Evolutionary conservation across 2,329 filamentous ascomycete species (phyloP), one percentile per base, ranked within the genome.

Genomic region (Gremmenia infestans): DNA sequence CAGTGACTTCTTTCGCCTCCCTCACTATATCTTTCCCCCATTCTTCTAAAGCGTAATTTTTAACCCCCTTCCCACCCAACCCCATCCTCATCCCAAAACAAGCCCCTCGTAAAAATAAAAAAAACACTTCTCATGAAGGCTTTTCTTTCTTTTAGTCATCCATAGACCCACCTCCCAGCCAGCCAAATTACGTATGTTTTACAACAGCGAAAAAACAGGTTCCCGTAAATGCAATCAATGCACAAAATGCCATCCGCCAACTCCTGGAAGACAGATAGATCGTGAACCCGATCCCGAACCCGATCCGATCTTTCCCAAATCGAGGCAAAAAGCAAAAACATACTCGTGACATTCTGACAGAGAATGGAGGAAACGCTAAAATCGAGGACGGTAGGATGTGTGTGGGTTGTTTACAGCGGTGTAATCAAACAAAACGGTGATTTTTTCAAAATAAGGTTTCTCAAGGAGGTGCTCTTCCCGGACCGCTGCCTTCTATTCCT

Each of bases 381-480:
- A 23, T 28, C 25, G 35, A 50, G 19, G 32, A 46, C 22, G 37
- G 36, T 45, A 25, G 25, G 19, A 40, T 49, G 52, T 48, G 48
- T 48, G 52, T 48, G 32, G 5, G n/a, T 25, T 25, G 45, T 52
- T 28, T 56, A 58, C 53, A 58, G n/a, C 25, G 28, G 32, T 36
- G 53, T 49, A 51, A 36, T 42, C 35, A 35, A 52, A 51, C 35
- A 43, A 52, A 50, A 50, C 48, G 35, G 25, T 35, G 25, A 5
- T 50, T 46, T 35, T 22, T 19, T 28, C 43, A 36, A 36, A 39
- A 46, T 42, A 23, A 36, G 22, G 23, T 22, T 15, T 14, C 14
- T 69, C 59, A 68, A 47, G 66, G 62, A 12, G 63, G 65, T 47
- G 63, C 64, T 59, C 65, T 54, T 25, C 65, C 63, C 36, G 47